Evolutionary conservation across 2,329 filamentous ascomycete genomes (phyloP).

Genomic region (Stromatinia cepivora): DNA sequence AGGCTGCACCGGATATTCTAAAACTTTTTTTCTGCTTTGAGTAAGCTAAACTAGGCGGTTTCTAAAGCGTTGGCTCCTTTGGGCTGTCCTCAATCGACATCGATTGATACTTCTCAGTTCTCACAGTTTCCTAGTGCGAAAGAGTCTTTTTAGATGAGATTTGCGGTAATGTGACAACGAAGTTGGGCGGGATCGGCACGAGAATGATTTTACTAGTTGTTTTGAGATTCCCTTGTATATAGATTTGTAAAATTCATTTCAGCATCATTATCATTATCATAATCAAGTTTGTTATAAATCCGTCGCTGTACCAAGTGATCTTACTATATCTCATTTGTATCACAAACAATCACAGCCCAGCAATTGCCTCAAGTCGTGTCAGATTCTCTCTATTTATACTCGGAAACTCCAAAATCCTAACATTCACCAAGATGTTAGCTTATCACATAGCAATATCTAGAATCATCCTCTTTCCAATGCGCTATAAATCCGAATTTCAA

Average conservation of each 20-base stretch:
- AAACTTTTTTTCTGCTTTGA: constrained; percentile 39
- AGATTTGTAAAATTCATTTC: not conserved
- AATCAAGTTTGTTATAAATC: no score
- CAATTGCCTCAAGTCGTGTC: no score
- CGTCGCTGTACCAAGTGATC: no score
- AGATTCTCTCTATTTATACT: not conserved
- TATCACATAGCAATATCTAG: not conserved
- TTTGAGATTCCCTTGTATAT: not conserved
- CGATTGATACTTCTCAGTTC: constrained; percentile 23
- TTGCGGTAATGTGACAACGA: not conserved
- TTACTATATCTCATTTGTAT: no score
- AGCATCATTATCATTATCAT: no score
- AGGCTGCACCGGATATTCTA: constrained; percentile 47
- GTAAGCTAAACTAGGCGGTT: constrained; percentile 27
- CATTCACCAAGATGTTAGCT: not conserved
- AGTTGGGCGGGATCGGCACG: not conserved
- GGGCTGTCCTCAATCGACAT: constrained; percentile 21
- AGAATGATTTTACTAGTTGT: not conserved
- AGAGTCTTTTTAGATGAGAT: constrained; percentile 15
- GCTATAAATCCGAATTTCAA: not conserved
- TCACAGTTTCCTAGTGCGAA: constrained; percentile 20
- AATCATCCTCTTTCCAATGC: not conserved
- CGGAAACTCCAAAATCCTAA: not conserved
- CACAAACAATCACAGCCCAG: no score
- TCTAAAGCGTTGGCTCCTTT: not conserved